Evolutionary conservation across 139 green algal genomes (phyloP), one percentile per base, ranked within the genome.

Genomic region (Nannochloris sp.): DNA sequence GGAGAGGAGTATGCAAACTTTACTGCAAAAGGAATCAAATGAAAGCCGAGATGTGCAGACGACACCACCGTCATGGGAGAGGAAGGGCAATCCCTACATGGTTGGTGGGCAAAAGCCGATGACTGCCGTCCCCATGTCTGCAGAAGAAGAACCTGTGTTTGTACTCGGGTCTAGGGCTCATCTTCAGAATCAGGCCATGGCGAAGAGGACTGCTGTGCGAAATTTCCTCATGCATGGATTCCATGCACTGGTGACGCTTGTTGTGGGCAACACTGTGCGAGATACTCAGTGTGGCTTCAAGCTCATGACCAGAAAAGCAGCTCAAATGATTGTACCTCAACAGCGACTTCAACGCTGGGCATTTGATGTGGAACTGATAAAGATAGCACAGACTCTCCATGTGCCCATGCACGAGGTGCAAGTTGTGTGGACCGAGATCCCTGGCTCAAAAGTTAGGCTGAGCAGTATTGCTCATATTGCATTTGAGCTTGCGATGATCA

Each of bases 271-370:
- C 6, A 50, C 63, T 11, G 65, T 95, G 2, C 69, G 66, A 10
- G 91, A 97, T 80, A 97, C 91, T 0, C 91, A 97, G 69, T 97
- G 91, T 75, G 91, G 91, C 45, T 97, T 96, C 82, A 98, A 98
- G 84, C 73, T 97, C 44, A 95, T 97, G 66, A 95, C 86, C 5
- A 75, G 92, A 0, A 58, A 62, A 6, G 80, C 92, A 2, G 92
- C 85, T 1, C 74, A 71, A 31, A 20, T 72, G 40, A 56, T 98
- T 40, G 94, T 90, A 65, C 57, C 55, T 63, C 96, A 97, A 62
- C 84, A 93, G 74, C 82, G 90, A 20, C 80, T 98, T 62, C 84
- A 92, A 74, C 80, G 92, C 9, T 98, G 92, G 92, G 95, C 87
- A 73, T 98, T 98, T 75, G 92, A 98, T 71, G 92, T 98, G 28